Evolutionary conservation across 768 basidiomycete genomes (phyloP).

Genomic region (Hygrophorus russula): DNA sequence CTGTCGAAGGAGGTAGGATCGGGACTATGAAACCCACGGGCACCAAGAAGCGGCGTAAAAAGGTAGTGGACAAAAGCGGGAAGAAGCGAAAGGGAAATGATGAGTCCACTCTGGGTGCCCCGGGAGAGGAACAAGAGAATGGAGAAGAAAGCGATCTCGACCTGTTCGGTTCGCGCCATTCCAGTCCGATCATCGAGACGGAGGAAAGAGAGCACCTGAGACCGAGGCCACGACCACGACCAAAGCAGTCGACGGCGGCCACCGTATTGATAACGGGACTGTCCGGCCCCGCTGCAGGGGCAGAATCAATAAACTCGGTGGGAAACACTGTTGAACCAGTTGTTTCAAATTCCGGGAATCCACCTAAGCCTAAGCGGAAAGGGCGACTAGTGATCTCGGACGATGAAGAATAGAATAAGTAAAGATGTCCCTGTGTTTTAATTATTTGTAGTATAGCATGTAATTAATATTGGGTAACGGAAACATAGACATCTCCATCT

Average conservation of each 20-base stretch:
- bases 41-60: conserved; percentile 36
- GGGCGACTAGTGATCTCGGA: conserved; percentile 10
- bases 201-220: conserved; percentile 9
- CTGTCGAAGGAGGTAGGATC: conserved; percentile 30
- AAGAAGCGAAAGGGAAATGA: conserved; percentile 24
- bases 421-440: no score
- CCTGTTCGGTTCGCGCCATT: conserved; percentile 14
- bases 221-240: conserved; percentile 30
- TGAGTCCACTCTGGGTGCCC: conserved; percentile 10
- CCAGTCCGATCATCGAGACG: conserved; percentile 2
- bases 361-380: conserved; percentile 1
- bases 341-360: background rate
- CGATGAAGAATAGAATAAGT: conserved; percentile 5
- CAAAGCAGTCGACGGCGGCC: conserved; percentile 17
- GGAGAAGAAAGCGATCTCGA: conserved; percentile 17
- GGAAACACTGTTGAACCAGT: no score
- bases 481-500: no score
- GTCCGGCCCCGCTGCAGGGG: no score
- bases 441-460: no score
- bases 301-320: no score
- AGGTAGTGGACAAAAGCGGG: conserved; percentile 20
- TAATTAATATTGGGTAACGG: no score
- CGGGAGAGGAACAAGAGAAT: conserved; percentile 9
- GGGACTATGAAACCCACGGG: conserved; percentile 41
- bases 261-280: no score